Conservation (phyloP, 2,329 filamentous ascomycete species). For the Trichoderma breve region DNA sequence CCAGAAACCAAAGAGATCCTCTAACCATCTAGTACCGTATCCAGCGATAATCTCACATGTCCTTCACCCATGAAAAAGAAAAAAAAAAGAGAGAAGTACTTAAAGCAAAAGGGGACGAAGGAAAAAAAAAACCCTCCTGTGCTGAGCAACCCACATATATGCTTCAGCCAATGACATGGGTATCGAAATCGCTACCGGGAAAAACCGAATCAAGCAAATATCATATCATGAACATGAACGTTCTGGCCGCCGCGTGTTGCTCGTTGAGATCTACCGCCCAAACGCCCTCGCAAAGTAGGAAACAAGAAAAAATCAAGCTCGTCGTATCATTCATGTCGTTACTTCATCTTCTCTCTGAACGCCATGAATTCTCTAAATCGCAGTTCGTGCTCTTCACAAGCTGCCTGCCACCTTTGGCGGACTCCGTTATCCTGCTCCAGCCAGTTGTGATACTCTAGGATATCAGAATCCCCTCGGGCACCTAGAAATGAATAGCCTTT, state of each 20-base stretch:
- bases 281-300: not conserved
- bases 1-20: not conserved
- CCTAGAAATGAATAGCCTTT: conserved; percentile 49
- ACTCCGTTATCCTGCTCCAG: conserved; percentile 64
- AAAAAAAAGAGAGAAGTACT: not conserved
- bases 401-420: conserved; percentile 57
- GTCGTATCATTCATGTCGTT: not conserved
- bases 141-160: not conserved
- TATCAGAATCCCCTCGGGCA: conserved; percentile 43
- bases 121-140: not conserved
- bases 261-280: not conserved
- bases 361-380: conserved; percentile 58
- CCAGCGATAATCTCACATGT: not conserved
- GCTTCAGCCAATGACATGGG: conserved; percentile 5
- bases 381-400: conserved; percentile 58
- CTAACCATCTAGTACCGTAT: not conserved
- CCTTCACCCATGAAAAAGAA: not conserved
- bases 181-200: not conserved
- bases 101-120: not conserved
- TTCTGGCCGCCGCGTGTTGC: not conserved
- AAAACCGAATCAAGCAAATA: not conserved
- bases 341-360: conserved; percentile 45
- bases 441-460: conserved; percentile 58
- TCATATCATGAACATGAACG: not conserved
- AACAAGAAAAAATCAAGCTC: not conserved